These are phyloP conservation scores for Hymenoscyphus linearis DNA, from an alignment of 2,329 filamentous ascomycete genomes.

Conservation along the genomic window DNA sequence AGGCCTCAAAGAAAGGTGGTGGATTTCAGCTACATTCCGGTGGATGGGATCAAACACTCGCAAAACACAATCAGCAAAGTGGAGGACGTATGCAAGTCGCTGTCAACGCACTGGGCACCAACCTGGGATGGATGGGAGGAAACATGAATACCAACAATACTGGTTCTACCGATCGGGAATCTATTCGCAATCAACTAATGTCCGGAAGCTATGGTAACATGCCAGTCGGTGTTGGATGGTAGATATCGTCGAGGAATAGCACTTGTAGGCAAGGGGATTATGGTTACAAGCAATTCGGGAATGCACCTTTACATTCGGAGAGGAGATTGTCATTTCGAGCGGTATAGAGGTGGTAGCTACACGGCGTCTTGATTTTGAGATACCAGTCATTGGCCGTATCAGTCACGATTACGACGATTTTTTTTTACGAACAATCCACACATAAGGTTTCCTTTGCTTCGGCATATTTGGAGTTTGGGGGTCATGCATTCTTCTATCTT, in stretches of 20 bases:
- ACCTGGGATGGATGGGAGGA: slow-evolving; percentile 71
- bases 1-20: slow-evolving; percentile 84
- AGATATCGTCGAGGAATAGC: slow-evolving; percentile 36
- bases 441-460: slow-evolving; percentile 11
- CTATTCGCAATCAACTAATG: slow-evolving; percentile 58
- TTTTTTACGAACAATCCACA: slow-evolving; percentile 21
- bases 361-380: slow-evolving; percentile 24
- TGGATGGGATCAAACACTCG: slow-evolving; percentile 84
- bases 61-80: slow-evolving; percentile 82
- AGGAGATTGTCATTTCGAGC: slow-evolving; percentile 21
- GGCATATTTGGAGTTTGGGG: slow-evolving; percentile 28
- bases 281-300: slow-evolving; percentile 10
- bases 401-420: slow-evolving; percentile 31
- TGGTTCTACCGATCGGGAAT: slow-evolving; percentile 41
- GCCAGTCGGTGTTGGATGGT: slow-evolving; percentile 58
- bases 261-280: slow-evolving; percentile 4
- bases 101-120: slow-evolving; percentile 68
- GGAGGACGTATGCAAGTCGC: slow-evolving; percentile 76
- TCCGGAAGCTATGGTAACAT: slow-evolving; percentile 49
- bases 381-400: slow-evolving; percentile 19
- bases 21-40: slow-evolving; percentile 86
- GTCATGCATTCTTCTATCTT: background rate
- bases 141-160: slow-evolving; percentile 15
- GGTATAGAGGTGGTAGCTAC: slow-evolving; percentile 22
- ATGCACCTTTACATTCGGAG: slow-evolving; percentile 20